Base-by-base conservation (phyloP, 1,139 yeast genomes). In the Kodamaea fungicola region DNA sequence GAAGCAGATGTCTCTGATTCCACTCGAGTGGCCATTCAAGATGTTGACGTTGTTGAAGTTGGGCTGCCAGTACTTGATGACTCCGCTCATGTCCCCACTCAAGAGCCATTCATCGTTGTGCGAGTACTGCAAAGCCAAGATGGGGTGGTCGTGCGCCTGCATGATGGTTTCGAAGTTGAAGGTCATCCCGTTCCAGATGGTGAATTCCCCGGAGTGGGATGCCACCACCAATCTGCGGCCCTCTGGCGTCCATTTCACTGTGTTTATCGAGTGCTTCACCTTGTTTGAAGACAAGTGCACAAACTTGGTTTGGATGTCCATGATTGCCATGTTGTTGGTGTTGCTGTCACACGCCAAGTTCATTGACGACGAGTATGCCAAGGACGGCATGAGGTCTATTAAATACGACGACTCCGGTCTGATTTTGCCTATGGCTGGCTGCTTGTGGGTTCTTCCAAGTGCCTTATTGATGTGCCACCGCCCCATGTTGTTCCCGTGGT, bases 71-170 rank as follows among this genome's bases (percentile, higher is more conserved):
- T 85, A 92, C 64, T 92, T 92, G 52, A 92, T 76, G 8, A 74
- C 72, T 24, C 98, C 99, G 42, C 83, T 90, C 53, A 89, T 94
- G 61, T 92, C 98, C 28, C 96, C 96, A 53, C 94, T 82, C 26
- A 92, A 67, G 43, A 92, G 71, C 97, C 97, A 92, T 47, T 90
- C 97, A 44, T 89, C 97, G 46, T 84, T 84, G 57, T 89, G 95
- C 8, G 94, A 82, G 60, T 90, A 94, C 45, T 78, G 76, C 55
- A 88, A 67, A 1, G 94, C 72, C 23, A 92, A 74, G 25, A 92
- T 84, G 0, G 97, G 90, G 43, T 84, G 75, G 57, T 94, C 98
- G 62, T 94, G 98, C 1, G 98, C 97, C 66, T 92, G 98, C 94
- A 90, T 92, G 49, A 94, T 89, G 35, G 96, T 87, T 59, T 92